These are phyloP conservation scores for Helianthus tuberosus DNA, from an alignment of 129 eudicot genomes.

Conservation along the genomic window DNA sequence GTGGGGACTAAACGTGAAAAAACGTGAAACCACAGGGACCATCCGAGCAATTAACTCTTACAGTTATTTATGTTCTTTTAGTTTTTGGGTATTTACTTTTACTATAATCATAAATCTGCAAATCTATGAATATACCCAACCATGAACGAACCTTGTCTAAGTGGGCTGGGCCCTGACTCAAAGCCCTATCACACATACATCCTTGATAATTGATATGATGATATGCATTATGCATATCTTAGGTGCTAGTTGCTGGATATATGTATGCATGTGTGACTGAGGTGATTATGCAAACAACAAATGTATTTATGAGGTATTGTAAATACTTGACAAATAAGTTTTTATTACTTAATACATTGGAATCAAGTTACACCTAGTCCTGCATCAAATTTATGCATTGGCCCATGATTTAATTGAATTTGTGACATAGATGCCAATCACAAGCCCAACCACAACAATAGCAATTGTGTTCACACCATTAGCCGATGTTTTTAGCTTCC, in stretches of 20 bases:
- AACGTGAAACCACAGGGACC: no score
- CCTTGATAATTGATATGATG: no score
- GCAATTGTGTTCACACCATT: slow-evolving; percentile 36
- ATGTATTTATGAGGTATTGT: slow-evolving; percentile 11
- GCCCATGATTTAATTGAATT: slow-evolving; percentile 35
- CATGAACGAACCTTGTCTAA: neutral
- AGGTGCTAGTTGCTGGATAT: no score
- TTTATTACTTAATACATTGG: slow-evolving; percentile 2
- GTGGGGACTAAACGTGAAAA: no score
- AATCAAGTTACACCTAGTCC: slow-evolving; percentile 6
- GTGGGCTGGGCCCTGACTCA: neutral
- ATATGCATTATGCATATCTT: no score
- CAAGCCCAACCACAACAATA: slow-evolving; percentile 42
- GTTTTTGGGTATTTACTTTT: neutral
- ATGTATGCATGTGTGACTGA: neutral
- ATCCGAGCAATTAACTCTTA: no score
- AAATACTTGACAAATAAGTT: slow-evolving; percentile 8
- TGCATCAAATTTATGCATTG: slow-evolving; percentile 4
- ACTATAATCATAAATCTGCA: neutral
- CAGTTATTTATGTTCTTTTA: no score
- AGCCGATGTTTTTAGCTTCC: slow-evolving; percentile 46
- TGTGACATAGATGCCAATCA: slow-evolving; percentile 46
- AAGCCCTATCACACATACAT: neutral
- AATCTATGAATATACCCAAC: neutral
- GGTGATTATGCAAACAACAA: neutral